phyloP scores from a whole-genome alignment of 2,329 filamentous ascomycete genomes.

The Penicillium sp. region DNA sequence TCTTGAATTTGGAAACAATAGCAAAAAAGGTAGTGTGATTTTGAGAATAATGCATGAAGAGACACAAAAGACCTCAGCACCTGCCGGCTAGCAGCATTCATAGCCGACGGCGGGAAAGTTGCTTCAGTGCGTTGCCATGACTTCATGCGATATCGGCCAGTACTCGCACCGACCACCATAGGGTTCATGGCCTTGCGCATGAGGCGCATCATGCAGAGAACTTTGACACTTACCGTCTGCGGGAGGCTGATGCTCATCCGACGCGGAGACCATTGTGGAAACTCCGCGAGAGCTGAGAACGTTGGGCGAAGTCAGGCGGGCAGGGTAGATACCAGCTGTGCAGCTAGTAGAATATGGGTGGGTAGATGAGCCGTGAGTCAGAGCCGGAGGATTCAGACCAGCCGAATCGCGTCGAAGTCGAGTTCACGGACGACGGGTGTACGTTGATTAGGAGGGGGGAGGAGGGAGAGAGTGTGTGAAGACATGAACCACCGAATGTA shows the following conservation, averaged over 20 bases:
- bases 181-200: background rate
- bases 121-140: slow-evolving; percentile 4
- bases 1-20: slow-evolving; percentile 5
- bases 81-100: background rate
- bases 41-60: background rate
- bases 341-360: background rate
- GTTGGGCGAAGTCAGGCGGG: slow-evolving; percentile 6
- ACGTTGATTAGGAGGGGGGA: slow-evolving; percentile 8
- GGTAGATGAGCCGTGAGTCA: background rate
- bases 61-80: background rate
- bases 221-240: slow-evolving; percentile 7
- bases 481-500: slow-evolving; percentile 12
- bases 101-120: slow-evolving; percentile 12
- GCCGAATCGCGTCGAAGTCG: slow-evolving; percentile 11
- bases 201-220: background rate
- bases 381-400: slow-evolving; percentile 13
- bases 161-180: background rate
- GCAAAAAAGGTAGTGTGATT: background rate
- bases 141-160: slow-evolving; percentile 10
- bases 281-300: slow-evolving; percentile 8
- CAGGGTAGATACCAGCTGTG: slow-evolving; percentile 12
- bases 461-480: slow-evolving; percentile 4
- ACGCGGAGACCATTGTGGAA: slow-evolving; percentile 20
- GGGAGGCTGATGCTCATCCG: slow-evolving; percentile 18
- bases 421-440: background rate